phyloP scores from a whole-genome alignment of 306 rosid species.

The Alnus rubra region DNA sequence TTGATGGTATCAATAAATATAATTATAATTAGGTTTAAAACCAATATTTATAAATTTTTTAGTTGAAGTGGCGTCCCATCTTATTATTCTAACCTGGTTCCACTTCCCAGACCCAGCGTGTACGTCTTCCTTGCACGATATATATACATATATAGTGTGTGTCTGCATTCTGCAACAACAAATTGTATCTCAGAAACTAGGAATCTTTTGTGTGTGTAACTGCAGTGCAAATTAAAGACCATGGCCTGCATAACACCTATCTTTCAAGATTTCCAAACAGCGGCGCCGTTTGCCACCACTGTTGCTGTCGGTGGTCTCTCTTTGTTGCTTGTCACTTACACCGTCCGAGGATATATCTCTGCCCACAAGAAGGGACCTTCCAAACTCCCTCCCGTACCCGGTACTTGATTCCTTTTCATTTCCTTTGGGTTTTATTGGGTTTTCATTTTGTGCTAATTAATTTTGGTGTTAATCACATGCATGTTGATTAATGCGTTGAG shows the following conservation, averaged over 20 bases:
- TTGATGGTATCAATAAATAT: no score
- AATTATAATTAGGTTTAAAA: no score
- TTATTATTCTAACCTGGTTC: no score
- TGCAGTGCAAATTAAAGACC: no score
- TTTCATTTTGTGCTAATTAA: neutral
- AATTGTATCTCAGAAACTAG: no score
- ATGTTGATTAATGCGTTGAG: neutral
- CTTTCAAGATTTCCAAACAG: slow-evolving; percentile 20
- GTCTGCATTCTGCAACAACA: no score
- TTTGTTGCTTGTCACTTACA: slow-evolving; percentile 29
- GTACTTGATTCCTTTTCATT: slow-evolving; percentile 21
- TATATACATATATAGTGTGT: no score
- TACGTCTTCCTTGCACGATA: no score
- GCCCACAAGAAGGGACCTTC: slow-evolving; percentile 20
- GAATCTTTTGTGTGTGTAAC: no score
- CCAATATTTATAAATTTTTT: no score
- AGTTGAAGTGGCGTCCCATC: no score
- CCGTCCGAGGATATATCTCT: slow-evolving; percentile 8
- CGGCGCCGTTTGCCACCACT: slow-evolving; percentile 36
- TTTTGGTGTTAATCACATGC: neutral
- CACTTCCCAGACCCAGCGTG: no score
- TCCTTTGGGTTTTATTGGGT: neutral
- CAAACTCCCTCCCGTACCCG: slow-evolving; percentile 67
- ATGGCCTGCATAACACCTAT: slow-evolving; percentile 27
- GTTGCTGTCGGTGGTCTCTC: slow-evolving; percentile 50